These are phyloP conservation scores for Medakamo hakoo DNA, from an alignment of 139 green algal species.

Conservation along the genomic window DNA sequence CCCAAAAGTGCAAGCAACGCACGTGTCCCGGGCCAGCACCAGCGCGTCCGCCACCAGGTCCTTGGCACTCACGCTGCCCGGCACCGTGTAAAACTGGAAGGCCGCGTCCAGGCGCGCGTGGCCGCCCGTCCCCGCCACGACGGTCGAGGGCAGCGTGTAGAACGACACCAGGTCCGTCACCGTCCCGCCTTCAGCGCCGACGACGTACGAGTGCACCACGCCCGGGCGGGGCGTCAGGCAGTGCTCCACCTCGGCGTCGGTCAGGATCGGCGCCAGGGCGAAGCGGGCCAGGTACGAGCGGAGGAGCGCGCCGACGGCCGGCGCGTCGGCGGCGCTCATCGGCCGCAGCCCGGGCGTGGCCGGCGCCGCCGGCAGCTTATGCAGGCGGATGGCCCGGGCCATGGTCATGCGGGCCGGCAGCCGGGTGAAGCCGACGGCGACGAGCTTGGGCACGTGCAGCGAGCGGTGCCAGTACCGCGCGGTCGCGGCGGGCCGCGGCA, in stretches of 20 bases:
- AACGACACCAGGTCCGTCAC: conserved; percentile 87
- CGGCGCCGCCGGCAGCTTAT: conserved; percentile 65
- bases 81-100: conserved; percentile 92
- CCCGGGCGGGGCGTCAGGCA: conserved; percentile 44
- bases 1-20: too few species aligned
- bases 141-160: conserved; percentile 82
- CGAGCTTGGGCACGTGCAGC: conserved; percentile 93
- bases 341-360: conserved; percentile 59
- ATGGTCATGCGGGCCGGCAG: conserved; percentile 78
- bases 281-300: conserved; percentile 55
- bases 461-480: conserved; percentile 90
- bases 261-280: conserved; percentile 47
- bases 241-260: conserved; percentile 74
- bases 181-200: conserved; percentile 23
- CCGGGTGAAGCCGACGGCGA: conserved; percentile 74
- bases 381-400: conserved; percentile 85
- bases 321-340: conserved; percentile 50
- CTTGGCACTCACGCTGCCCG: conserved; percentile 16
- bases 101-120: conserved; percentile 32
- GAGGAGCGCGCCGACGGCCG: conserved; percentile 46
- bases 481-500: conserved; percentile 79
- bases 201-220: conserved; percentile 81
- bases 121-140: conserved; percentile 34
- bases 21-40: conserved; percentile 45
- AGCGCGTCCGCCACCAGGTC: conserved; percentile 74